Base-by-base conservation (phyloP, 805 yeast genomes). In the Spathaspora sp. region DNA sequence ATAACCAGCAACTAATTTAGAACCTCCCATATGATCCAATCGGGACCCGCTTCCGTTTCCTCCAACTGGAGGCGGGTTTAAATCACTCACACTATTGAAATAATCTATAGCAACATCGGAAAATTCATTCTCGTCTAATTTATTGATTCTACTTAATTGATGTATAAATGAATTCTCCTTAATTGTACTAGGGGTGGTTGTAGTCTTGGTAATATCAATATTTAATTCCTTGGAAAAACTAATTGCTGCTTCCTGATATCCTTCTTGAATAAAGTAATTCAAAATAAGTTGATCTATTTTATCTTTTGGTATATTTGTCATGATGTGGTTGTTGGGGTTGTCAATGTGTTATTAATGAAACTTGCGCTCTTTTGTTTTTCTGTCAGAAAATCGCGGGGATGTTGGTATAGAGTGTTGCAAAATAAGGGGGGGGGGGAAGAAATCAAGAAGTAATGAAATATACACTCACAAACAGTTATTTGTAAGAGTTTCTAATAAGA, bases 241-340 rank as follows among this genome's bases (percentile, higher is more conserved):
- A 12, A 70, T 52, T 1, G 89, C 87, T 0, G 96, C 84, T 12
- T 82, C 77, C 53, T 83, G 84, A 62, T 87, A 86, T 0, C 94
- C 96, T 68, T 89, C 92, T 48, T 82, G 81, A 12, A 90, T 80
- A 54, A 90, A 78, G 66, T 87, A 89, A 69, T 87, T 85, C 63
- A 89, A 74, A 11, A 90, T 76, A 52, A 89, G 63, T 46, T 72
- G 71, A 67, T 79, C 81, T 58, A 82, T 67, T 60, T 72, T 68
- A 43, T 62, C 60, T 53, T 70, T 68, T 39, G 70, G 54, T 19
- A 68, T 60, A 18, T 39, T 40, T 44, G 47, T 19, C 40, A 42
- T 42, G 40, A 3, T 14, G 40, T 10, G 3, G 17, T n/a, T 14
- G 40, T 14, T n/a, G 32, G 11, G 32, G 4, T 29, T 29, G 32